phyloP scores from a whole-genome alignment of 768 basidiomycete genomes.

The Hypholoma sublateritium region DNA sequence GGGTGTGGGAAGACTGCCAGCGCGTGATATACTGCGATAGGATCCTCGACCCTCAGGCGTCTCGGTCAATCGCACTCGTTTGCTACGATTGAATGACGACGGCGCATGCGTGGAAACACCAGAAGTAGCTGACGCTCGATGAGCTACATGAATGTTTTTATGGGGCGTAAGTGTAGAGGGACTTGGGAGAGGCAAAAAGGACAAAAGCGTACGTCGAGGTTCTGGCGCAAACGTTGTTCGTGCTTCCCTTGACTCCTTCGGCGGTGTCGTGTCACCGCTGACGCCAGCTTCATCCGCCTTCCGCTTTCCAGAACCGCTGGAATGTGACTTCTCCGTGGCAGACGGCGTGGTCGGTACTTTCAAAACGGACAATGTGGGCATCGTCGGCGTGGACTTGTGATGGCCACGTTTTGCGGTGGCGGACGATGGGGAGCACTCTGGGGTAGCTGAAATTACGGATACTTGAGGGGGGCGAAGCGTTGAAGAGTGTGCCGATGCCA shows the following conservation, averaged over 20 bases:
- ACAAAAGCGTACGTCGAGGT: slow-evolving; percentile 47
- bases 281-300: slow-evolving; percentile 67
- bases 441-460: slow-evolving; percentile 40
- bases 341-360: slow-evolving; percentile 28
- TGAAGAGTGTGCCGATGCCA: slow-evolving; percentile 23
- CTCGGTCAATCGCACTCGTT: slow-evolving; percentile 62
- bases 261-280: slow-evolving; percentile 59
- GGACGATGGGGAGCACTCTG: slow-evolving; percentile 33
- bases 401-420: slow-evolving; percentile 25
- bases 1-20: slow-evolving; percentile 20
- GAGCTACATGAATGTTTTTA: slow-evolving; percentile 32
- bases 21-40: slow-evolving; percentile 38
- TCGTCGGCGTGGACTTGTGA: slow-evolving; percentile 28
- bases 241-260: slow-evolving; percentile 54
- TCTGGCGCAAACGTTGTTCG: slow-evolving; percentile 65
- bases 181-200: slow-evolving; percentile 6
- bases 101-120: slow-evolving; percentile 57
- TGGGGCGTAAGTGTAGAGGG: slow-evolving; percentile 23
- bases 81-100: slow-evolving; percentile 66
- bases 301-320: slow-evolving; percentile 53
- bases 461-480: slow-evolving; percentile 37
- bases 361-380: slow-evolving; percentile 27
- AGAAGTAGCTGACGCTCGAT: slow-evolving; percentile 49
- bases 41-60: slow-evolving; percentile 36
- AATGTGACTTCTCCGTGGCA: slow-evolving; percentile 32